Conservation (phyloP, 2,329 filamentous ascomycete genomes). For the Trichoderma simmonsii region DNA sequence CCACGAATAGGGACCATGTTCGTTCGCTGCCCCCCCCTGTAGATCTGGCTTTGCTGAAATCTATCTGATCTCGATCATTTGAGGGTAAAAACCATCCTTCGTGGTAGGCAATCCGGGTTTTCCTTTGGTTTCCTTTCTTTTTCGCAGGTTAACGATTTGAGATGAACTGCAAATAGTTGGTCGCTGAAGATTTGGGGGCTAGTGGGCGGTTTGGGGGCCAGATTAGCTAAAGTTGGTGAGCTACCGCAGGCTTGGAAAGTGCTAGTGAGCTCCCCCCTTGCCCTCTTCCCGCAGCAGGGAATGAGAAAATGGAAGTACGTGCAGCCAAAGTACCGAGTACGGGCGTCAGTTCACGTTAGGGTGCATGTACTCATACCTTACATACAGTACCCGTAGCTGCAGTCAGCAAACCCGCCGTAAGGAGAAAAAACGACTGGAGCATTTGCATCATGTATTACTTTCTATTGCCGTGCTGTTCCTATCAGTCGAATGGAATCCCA, state of each 20-base stretch:
- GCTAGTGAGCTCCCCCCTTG: background rate
- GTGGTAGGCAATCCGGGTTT: background rate
- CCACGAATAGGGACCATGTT: background rate
- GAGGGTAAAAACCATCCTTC: background rate
- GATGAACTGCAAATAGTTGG: slow-evolving; percentile 1
- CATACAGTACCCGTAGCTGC: background rate
- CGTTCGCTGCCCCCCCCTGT: background rate
- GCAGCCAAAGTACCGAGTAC: background rate
- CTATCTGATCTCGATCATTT: slow-evolving; percentile 6
- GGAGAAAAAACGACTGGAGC: background rate
- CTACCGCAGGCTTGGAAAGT: background rate
- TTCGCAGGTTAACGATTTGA: background rate
- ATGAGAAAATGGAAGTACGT: background rate
- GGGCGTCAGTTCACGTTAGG: background rate
- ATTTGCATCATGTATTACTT: background rate
- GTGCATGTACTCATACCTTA: background rate
- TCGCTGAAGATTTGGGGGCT: slow-evolving; percentile 11
- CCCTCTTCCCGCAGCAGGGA: background rate
- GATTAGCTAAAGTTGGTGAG: background rate
- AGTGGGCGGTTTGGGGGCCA: slow-evolving; percentile 8
- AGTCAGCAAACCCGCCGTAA: background rate
- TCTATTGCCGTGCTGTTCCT: background rate
- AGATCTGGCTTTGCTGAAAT: background rate
- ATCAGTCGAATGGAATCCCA: background rate
- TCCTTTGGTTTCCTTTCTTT: background rate